Conservation (phyloP, 345 rosid genomes). For the Citrus medica region DNA sequence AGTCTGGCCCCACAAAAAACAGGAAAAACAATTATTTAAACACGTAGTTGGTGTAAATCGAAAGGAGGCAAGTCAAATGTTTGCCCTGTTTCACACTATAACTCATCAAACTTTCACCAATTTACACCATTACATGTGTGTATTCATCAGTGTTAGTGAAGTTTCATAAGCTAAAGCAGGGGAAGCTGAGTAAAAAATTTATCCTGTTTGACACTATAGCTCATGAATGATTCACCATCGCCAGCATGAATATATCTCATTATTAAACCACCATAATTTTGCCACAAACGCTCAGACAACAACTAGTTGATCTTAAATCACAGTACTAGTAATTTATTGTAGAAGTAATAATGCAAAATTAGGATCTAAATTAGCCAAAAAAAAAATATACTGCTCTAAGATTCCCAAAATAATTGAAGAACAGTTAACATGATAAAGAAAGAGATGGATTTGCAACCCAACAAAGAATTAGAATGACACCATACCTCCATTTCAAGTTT, state of each 20-base stretch:
- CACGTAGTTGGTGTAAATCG: neutral
- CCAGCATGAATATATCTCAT: neutral
- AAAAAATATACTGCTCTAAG: neutral
- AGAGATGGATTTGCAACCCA: neutral
- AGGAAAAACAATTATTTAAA: neutral
- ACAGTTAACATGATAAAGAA: slow-evolving; percentile 6
- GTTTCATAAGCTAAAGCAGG: neutral
- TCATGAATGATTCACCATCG: neutral
- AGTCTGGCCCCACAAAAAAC: slow-evolving; percentile 47
- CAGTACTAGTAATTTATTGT: neutral
- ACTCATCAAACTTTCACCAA: too few relatives aligned
- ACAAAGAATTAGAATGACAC: slow-evolving; percentile 13
- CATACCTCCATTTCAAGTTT: slow-evolving; percentile 84
- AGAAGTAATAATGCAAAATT: neutral
- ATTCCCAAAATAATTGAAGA: neutral
- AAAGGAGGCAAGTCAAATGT: too few relatives aligned
- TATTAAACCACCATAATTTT: neutral
- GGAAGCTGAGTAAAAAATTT: neutral
- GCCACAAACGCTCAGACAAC: neutral
- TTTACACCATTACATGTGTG: neutral
- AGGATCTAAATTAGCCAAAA: neutral
- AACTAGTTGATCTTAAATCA: neutral
- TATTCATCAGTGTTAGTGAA: neutral
- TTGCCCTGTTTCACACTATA: too few relatives aligned
- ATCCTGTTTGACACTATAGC: neutral